These are phyloP conservation scores for Crataegus laevigata DNA, from an alignment of 306 rosid species.

Conservation along the genomic window DNA sequence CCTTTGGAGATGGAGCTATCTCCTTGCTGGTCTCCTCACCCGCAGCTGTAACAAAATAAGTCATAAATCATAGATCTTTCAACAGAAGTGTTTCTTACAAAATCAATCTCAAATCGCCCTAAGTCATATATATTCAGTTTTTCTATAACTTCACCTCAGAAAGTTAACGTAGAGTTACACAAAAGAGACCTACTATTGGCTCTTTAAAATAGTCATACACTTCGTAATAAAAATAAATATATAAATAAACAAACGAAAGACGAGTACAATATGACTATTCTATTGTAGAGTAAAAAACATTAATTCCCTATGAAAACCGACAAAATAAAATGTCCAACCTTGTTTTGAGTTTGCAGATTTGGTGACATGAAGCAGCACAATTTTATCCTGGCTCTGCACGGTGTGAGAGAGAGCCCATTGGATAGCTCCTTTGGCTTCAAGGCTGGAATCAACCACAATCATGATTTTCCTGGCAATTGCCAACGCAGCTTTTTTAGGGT, in stretches of 20 bases:
- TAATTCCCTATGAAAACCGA: background rate
- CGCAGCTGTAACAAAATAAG: slow-evolving; percentile 16
- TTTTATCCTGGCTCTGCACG: slow-evolving; percentile 63
- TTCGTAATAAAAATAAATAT: too few species aligned
- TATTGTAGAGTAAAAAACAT: background rate
- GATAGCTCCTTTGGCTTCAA: slow-evolving; percentile 74
- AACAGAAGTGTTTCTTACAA: background rate
- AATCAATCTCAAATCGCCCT: background rate
- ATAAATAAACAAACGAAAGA: background rate
- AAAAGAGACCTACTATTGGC: accelerated
- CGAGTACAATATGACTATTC: background rate
- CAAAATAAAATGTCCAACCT: slow-evolving; percentile 32
- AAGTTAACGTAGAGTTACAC: too few species aligned
- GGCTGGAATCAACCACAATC: slow-evolving; percentile 90
- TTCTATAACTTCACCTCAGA: background rate
- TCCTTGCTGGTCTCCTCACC: slow-evolving; percentile 45
- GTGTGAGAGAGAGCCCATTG: slow-evolving; percentile 94
- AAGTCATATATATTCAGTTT: too few species aligned
- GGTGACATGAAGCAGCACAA: slow-evolving; percentile 67
- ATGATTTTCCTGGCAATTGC: slow-evolving; percentile 58
- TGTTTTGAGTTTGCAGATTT: slow-evolving; percentile 52
- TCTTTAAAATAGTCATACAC: too few species aligned
- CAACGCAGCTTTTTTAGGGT: background rate
- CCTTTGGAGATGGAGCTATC: slow-evolving; percentile 43
- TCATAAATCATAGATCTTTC: background rate